A percentile compares a stretch with the other conserved stretches of the same genome.
phyloP scores from a whole-genome alignment of 768 basidiomycete genomes.

The Suillus fuscotomentosus region DNA sequence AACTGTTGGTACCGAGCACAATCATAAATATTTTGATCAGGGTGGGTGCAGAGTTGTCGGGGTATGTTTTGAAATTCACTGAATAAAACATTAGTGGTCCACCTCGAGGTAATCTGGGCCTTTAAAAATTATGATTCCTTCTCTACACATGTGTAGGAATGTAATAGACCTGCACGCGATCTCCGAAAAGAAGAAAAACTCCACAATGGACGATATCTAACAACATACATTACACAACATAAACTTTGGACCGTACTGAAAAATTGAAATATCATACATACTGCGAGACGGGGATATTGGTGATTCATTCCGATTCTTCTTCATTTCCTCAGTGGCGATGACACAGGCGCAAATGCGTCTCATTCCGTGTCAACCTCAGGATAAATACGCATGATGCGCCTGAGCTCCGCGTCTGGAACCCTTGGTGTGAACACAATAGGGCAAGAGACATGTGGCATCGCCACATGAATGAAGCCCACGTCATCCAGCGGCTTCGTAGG shows the following conservation, averaged over 20 bases:
- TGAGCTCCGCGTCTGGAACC: neutral
- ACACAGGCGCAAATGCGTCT: neutral
- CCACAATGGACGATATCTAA: neutral
- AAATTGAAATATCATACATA: neutral
- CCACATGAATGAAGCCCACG: neutral
- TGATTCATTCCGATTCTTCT: neutral
- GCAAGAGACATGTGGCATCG: neutral
- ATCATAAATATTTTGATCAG: neutral
- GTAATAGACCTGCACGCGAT: neutral
- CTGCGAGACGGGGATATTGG: neutral
- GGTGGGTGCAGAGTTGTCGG: neutral
- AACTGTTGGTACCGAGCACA: neutral
- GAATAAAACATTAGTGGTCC: neutral
- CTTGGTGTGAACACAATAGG: neutral
- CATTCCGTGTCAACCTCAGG: neutral
- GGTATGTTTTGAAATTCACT: neutral
- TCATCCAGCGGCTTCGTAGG: conserved; percentile 50
- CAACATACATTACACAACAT: neutral
- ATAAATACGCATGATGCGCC: neutral
- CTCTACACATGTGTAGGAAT: neutral
- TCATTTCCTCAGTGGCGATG: neutral
- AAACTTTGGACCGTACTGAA: neutral
- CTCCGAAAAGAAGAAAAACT: neutral
- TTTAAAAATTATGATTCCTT: neutral
- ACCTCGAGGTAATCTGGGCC: neutral